Evolutionary conservation across 257 asterid species (phyloP), one percentile per base, ranked within the genome.

Genomic region (Nicotiana knightiana): DNA sequence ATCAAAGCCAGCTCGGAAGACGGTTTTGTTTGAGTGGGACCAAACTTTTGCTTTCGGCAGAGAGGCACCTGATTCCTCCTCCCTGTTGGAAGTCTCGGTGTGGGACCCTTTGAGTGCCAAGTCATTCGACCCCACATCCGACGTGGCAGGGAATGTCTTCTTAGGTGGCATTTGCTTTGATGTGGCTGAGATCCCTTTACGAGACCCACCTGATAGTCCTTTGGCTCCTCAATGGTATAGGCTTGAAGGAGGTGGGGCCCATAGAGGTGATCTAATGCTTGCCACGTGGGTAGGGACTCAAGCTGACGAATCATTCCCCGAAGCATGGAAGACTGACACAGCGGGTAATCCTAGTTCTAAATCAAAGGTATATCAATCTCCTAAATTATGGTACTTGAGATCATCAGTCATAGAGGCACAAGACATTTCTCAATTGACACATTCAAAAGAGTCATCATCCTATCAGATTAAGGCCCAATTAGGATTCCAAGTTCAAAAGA

Each of bases 201-300:
- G 98, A 80, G 98, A 94, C 86, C 98, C 98, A 16, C 98, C 97
- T 0, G 97, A 93, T 79, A 93, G 98, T 79, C 87, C 98, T 0
- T 68, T 94, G 86, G 98, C 98, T 85, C 96, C 97, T 21, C 97
- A 93, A 64, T 94, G 97, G 97, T 94, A 94, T 76, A 88, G 98
- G 16, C 91, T 94, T 17, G 98, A 94, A 76, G 98, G 97, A 10
- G 97, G 97, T 7, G 97, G 96, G 68, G 98, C 96, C 79, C 90
- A 91, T 87, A 85, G 86, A 30, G 97, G 97, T 16, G 97, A 94
- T 85, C 90, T 93, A 64, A 94, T 94, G 97, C 96, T 94, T 7
- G 97, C 98, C 87, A 86, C 98, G 26, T 94, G 97, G 98, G 84
- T 93, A 1, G 98, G 98, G 4, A 94, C 97, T 4, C 98, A 93